Evolutionary conservation across 305 asterid genomes (phyloP), one percentile per base, ranked within the genome.

Genomic region (Fraxinus sp.): DNA sequence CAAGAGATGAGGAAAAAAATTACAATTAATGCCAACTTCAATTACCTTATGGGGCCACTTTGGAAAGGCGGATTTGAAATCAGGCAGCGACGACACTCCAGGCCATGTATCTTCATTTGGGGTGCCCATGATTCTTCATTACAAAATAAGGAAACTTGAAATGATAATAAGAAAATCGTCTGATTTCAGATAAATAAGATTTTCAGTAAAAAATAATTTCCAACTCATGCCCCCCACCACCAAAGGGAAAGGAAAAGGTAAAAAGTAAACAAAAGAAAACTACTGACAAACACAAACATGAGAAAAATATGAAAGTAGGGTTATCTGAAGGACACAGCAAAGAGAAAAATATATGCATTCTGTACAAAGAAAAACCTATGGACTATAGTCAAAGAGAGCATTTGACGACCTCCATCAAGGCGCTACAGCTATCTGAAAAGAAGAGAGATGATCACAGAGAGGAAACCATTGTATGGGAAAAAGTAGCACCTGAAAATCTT

Each of bases 51-150:
- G 7, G 36, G 96, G 95, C 97, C 97, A 94, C 85, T 90, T 94
- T 3, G 98, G 98, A 87, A 96, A 96, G 83, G 98, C 86, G 81
- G 97, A 88, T 89, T 93, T 94, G 82, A 88, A 96, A 87, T 96
- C 98, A 71, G 98, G 98, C 76, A 94, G 90, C 73, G 98, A 91
- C 62, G 98, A 91, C 88, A 96, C 98, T 75, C 99, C 98, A 52
- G 97, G 97, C 99, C 98, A 96, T 33, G 91, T 89, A 80, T 88
- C 93, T 88, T 96, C 99, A 77, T 89, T 93, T 24, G 99, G 99
- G 86, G 99, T 96, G 62, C 99, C 99, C 97, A 90, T 87, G 84
- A 91, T 85, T 84, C 99, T 96, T 86, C 85, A 86, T 82, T 49
- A 76, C 4, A 80, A 78, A 86, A 84, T 62, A 76, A 78, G 49